Evolutionary conservation across 345 rosid genomes (phyloP).

Genomic region (Fremontodendron californicum): DNA sequence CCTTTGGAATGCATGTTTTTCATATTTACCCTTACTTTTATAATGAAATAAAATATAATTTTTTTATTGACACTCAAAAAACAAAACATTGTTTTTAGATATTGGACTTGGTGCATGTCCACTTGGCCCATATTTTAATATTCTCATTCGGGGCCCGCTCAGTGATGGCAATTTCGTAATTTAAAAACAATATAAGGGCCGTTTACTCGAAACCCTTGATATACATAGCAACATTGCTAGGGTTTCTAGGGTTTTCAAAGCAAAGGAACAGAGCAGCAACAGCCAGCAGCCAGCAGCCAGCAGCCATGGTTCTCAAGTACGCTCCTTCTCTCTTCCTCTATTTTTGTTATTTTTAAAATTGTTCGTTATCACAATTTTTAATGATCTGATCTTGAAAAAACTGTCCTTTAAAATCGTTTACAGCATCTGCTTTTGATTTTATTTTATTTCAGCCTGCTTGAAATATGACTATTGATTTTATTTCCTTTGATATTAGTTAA

Average conservation of each 20-base stretch:
- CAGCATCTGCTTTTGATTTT: neutral
- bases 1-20: too few relatives aligned
- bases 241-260: constrained; percentile 18
- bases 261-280: constrained; percentile 1
- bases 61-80: too few relatives aligned
- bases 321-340: neutral
- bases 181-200: constrained; percentile 1
- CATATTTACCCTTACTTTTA: too few relatives aligned
- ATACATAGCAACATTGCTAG: constrained; percentile 15
- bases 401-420: neutral
- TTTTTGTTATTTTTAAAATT: neutral
- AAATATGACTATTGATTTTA: neutral
- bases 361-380: neutral
- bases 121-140: neutral
- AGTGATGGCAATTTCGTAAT: neutral
- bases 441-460: neutral
- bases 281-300: constrained; percentile 15
- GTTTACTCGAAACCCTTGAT: neutral
- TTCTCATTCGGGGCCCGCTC: neutral
- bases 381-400: neutral
- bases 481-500: neutral
- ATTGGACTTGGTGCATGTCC: neutral
- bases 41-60: too few relatives aligned
- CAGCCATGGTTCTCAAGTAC: constrained; percentile 51
- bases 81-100: neutral